These are phyloP conservation scores for Panellus pusillus DNA, from an alignment of 768 basidiomycete species.

Conservation along the genomic window DNA sequence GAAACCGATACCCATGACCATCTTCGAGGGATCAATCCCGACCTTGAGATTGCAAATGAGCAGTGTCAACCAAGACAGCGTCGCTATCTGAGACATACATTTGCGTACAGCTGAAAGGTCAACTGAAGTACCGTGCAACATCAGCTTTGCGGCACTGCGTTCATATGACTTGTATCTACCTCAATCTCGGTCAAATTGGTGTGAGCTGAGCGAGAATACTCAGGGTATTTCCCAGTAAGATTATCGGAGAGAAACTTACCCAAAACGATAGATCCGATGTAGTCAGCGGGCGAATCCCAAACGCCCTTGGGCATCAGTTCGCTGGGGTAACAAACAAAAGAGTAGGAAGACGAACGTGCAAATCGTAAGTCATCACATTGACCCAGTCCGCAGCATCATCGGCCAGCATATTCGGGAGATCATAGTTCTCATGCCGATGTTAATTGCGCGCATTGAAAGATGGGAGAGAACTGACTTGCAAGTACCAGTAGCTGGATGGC, in stretches of 20 bases:
- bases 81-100: too few relatives aligned
- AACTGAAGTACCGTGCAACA: background rate
- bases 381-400: constrained; percentile 4
- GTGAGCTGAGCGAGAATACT: too few relatives aligned
- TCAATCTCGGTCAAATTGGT: background rate
- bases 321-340: background rate
- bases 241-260: too few relatives aligned
- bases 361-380: constrained; percentile 7
- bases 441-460: too few relatives aligned
- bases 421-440: too few relatives aligned
- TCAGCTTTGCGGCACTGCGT: too few relatives aligned
- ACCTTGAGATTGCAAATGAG: too few relatives aligned
- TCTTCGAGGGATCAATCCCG: background rate
- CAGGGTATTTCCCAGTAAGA: too few relatives aligned
- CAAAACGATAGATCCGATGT: constrained; percentile 4
- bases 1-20: constrained; percentile 1
- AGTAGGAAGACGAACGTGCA: background rate
- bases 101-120: background rate
- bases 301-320: background rate
- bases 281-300: background rate
- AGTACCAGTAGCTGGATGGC: constrained; percentile 13
- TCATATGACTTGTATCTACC: background rate
- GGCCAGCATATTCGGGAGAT: background rate
- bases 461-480: too few relatives aligned
- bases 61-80: too few relatives aligned